Evolutionary conservation across 805 yeast species (phyloP).

Genomic region (Priceomyces carsonii): DNA sequence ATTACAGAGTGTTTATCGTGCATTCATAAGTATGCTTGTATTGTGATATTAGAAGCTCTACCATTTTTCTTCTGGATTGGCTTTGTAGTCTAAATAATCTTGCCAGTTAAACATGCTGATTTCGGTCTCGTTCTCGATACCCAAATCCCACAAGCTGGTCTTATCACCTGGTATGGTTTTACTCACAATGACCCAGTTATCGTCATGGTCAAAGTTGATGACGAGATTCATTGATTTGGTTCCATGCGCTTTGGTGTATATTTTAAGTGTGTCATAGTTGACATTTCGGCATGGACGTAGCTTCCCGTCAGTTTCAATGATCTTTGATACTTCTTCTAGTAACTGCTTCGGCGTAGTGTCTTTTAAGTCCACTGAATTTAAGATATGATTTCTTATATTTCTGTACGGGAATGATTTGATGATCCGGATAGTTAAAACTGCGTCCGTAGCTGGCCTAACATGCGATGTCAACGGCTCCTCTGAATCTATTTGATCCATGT

Average conservation of each 20-base stretch:
- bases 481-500: slow-evolving; percentile 8
- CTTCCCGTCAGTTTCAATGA: slow-evolving; percentile 58
- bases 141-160: slow-evolving; percentile 35
- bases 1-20: no score
- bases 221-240: slow-evolving; percentile 91
- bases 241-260: slow-evolving; percentile 94
- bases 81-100: slow-evolving; percentile 68
- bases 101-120: slow-evolving; percentile 72
- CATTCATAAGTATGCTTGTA: background rate
- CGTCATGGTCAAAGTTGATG: slow-evolving; percentile 80
- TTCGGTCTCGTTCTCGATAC: slow-evolving; percentile 85
- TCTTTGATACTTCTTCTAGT: slow-evolving; percentile 48
- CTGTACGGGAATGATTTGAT: slow-evolving; percentile 91
- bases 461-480: slow-evolving; percentile 82
- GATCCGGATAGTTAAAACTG: slow-evolving; percentile 81
- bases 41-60: slow-evolving; percentile 23
- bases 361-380: slow-evolving; percentile 70
- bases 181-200: slow-evolving; percentile 59
- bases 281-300: slow-evolving; percentile 83
- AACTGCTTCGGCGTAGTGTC: slow-evolving; percentile 66
- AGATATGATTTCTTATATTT: slow-evolving; percentile 75
- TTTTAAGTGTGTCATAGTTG: slow-evolving; percentile 70
- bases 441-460: slow-evolving; percentile 68
- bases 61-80: slow-evolving; percentile 93
- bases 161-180: slow-evolving; percentile 12